These are phyloP conservation scores for Dalbergia cochinchinensis DNA, from an alignment of 306 rosid genomes.

Conservation along the genomic window DNA sequence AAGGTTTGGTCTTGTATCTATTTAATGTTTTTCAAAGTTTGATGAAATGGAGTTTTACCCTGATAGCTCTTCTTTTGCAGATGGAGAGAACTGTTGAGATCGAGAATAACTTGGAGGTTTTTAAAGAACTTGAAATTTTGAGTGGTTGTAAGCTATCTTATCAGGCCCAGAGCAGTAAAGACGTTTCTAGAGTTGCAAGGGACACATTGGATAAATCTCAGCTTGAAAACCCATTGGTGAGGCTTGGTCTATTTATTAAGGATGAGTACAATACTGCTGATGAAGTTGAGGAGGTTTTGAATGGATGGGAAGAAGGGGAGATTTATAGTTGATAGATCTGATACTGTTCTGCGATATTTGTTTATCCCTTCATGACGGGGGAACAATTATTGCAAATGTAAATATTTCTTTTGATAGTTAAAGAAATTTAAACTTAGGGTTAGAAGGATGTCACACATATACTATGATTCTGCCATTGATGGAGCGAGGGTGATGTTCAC, in stretches of 20 bases:
- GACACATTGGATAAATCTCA: slow-evolving; percentile 5
- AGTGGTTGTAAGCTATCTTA: slow-evolving; percentile 46
- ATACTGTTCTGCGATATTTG: slow-evolving; percentile 37
- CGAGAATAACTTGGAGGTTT: slow-evolving; percentile 51
- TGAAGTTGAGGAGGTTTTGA: slow-evolving; percentile 49
- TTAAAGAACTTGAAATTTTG: slow-evolving; percentile 60
- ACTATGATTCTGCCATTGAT: not conserved
- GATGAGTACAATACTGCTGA: slow-evolving; percentile 48
- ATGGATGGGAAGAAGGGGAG: slow-evolving; percentile 65
- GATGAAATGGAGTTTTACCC: not conserved
- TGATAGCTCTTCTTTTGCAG: slow-evolving; percentile 40
- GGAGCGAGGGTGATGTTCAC: not conserved
- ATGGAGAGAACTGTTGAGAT: slow-evolving; percentile 57
- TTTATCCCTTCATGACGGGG: slow-evolving; percentile 29
- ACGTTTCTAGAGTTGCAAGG: not conserved
- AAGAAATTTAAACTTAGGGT: not conserved
- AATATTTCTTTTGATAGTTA: not conserved
- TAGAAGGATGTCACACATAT: not conserved
- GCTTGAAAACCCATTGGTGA: slow-evolving; percentile 49
- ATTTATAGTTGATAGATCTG: slow-evolving; percentile 39
- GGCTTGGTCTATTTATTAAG: slow-evolving; percentile 65
- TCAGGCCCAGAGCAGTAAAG: not conserved
- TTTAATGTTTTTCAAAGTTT: not conserved
- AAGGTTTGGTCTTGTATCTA: slow-evolving; percentile 50
- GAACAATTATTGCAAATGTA: slow-evolving; percentile 38